These are phyloP conservation scores for Penicillium sp. DNA, from an alignment of 2,329 filamentous ascomycete species.

Conservation along the genomic window DNA sequence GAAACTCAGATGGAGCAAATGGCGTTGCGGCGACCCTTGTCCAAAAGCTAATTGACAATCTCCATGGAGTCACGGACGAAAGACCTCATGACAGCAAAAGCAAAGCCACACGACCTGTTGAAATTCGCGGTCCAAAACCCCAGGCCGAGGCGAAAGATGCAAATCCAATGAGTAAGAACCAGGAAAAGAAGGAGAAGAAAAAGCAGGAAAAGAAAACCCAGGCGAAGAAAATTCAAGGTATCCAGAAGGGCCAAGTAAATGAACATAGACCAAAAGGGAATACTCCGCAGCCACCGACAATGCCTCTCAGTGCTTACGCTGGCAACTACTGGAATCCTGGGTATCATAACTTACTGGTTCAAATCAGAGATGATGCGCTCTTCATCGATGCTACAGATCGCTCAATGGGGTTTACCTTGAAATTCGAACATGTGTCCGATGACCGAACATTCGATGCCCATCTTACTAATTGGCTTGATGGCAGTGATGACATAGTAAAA, in stretches of 20 bases:
- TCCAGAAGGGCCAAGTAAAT: background rate
- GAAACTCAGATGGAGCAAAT: slow-evolving; percentile 24
- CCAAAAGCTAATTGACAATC: slow-evolving; percentile 27
- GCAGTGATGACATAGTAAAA: background rate
- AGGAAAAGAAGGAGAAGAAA: background rate
- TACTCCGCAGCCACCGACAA: slow-evolving; percentile 11
- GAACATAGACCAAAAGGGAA: background rate
- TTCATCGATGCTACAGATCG: slow-evolving; percentile 38
- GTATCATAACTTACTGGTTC: slow-evolving; percentile 29
- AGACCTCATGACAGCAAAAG: background rate
- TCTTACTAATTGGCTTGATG: background rate
- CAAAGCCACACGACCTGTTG: slow-evolving; percentile 2
- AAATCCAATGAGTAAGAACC: background rate
- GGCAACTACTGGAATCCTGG: slow-evolving; percentile 28
- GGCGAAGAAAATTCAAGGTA: background rate
- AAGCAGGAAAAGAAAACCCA: background rate
- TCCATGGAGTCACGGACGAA: slow-evolving; percentile 20
- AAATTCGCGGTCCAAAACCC: background rate
- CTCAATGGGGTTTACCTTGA: slow-evolving; percentile 31
- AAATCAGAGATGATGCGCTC: slow-evolving; percentile 26
- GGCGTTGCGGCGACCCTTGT: slow-evolving; percentile 17
- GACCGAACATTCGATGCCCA: background rate
- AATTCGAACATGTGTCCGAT: slow-evolving; percentile 28
- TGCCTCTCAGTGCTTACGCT: slow-evolving; percentile 22
- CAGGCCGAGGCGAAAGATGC: background rate